Evolutionary conservation across 164 flowering plant genomes (phyloP), one percentile per base, ranked within the genome.

Genomic region (Protea cynaroides): DNA sequence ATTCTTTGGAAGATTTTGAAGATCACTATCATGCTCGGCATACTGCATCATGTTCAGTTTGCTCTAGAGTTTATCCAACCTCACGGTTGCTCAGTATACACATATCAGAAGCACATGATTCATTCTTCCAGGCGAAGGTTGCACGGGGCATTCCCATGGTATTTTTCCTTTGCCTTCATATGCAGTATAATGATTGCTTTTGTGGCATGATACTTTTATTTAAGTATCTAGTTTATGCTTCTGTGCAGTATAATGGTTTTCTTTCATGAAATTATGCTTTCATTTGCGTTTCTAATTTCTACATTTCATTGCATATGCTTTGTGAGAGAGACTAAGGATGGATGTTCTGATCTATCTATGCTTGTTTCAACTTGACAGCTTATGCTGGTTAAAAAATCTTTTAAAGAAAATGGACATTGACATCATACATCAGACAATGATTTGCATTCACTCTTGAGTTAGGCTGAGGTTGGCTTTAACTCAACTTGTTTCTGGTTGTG

Each of bases 71-170:
- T 21, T 94, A 83, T 72, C 97, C 99, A 17, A 94, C 96, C 47
- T 80, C 93, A 8, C 88, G 89, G 57, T 69, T 94, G 67, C 95
- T 94, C 47, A 85, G 96, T 68, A 82, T 94, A 58, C 99, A 94
- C 68, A 78, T 94, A n/a, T 94, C 99, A 47, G 99, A 94, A 79
- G 86, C 84, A 24, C 99, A 94, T 67, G 99, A 91, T 75, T 94
- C 97, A 52, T 94, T 87, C 75, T 91, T 94, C 70, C 95, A 85
- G 66, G 99, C 97, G 52, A 94, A 94, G 78, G 97, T 84, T 80
- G 95, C 96, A 13, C 88, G 96, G 44, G 96, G 97, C 36, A 84
- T 61, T 85, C 77, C 87, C 19, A 79, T 91, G 97, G 99, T 94
- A 89, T 56, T 0, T 64, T 3, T 0, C 19, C 6, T 61, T 25